Conservation (phyloP, 768 basidiomycete genomes). For the Lentinula sp. region DNA sequence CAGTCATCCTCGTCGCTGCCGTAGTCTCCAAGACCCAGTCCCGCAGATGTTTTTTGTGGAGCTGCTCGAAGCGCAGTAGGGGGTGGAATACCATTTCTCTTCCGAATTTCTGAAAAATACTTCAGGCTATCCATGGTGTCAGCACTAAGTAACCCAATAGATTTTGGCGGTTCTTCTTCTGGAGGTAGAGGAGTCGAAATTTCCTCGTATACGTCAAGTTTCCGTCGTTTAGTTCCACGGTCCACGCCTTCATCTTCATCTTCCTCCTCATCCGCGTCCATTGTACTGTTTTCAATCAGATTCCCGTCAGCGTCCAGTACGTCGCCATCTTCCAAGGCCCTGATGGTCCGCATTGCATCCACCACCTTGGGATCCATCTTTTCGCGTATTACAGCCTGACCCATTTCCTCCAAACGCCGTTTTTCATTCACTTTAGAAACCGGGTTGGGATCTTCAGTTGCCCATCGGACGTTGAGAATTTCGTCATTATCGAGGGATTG, state of each 20-base stretch:
- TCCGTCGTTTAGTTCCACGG: conserved; percentile 26
- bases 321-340: conserved; percentile 84
- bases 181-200: conserved; percentile 14
- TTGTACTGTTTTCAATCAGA: conserved; percentile 19
- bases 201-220: conserved; percentile 23
- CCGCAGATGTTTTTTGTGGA: conserved; percentile 29
- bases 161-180: conserved; percentile 25
- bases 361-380: conserved; percentile 84
- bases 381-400: conserved; percentile 80
- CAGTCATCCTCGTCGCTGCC: conserved; percentile 66
- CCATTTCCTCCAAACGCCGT: conserved; percentile 73
- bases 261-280: conserved; percentile 26
- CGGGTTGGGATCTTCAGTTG: conserved; percentile 98
- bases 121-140: conserved; percentile 88
- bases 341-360: conserved; percentile 79
- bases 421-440: conserved; percentile 84
- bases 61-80: conserved; percentile 20
- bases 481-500: conserved; percentile 97
- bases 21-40: conserved; percentile 66
- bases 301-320: conserved; percentile 33
- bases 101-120: conserved; percentile 85
- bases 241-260: conserved; percentile 22
- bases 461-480: conserved; percentile 98
- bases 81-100: conserved; percentile 44
- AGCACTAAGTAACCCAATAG: conserved; percentile 63